A percentile compares a stretch with the other conserved stretches of the same genome.
Evolutionary conservation across 2,329 filamentous ascomycete genomes (phyloP).

Genomic region (Aspergillus carbonarius): DNA sequence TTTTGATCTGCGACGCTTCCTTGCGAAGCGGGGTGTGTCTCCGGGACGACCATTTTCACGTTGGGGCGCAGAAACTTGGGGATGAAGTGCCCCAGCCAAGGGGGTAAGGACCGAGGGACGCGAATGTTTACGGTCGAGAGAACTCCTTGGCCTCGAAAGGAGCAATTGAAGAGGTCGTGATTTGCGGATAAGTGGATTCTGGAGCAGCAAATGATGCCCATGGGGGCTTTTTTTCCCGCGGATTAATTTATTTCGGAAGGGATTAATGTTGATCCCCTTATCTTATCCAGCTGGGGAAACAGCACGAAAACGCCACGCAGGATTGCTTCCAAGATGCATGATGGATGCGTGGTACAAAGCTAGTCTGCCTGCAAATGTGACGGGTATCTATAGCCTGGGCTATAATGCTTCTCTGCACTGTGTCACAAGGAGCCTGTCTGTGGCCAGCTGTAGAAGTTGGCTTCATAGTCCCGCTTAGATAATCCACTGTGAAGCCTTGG

Average conservation of each 20-base stretch:
- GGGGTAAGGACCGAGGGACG: slow-evolving; percentile 25
- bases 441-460: not conserved
- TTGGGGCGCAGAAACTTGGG: slow-evolving; percentile 9
- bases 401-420: not conserved
- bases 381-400: not conserved
- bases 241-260: slow-evolving; percentile 23
- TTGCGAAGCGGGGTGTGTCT: slow-evolving; percentile 19
- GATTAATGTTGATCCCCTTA: slow-evolving; percentile 27
- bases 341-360: not conserved
- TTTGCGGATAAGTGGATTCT: not conserved
- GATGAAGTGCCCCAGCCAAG: slow-evolving; percentile 27
- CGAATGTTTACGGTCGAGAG: slow-evolving; percentile 31
- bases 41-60: slow-evolving; percentile 31
- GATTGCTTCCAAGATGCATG: not conserved
- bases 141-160: not conserved
- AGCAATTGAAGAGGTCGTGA: not conserved
- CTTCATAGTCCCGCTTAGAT: slow-evolving; percentile 1
- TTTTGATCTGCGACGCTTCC: slow-evolving; percentile 18
- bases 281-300: slow-evolving; percentile 26
- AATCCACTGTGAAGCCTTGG: slow-evolving; percentile 8
- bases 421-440: not conserved
- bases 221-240: slow-evolving; percentile 24
- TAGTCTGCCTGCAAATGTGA: not conserved
- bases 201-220: not conserved
- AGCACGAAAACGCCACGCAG: not conserved